Evolutionary conservation across 2,329 filamentous ascomycete species (phyloP), one percentile per base, ranked within the genome.

Genomic region (Aspergillus bombycis): DNA sequence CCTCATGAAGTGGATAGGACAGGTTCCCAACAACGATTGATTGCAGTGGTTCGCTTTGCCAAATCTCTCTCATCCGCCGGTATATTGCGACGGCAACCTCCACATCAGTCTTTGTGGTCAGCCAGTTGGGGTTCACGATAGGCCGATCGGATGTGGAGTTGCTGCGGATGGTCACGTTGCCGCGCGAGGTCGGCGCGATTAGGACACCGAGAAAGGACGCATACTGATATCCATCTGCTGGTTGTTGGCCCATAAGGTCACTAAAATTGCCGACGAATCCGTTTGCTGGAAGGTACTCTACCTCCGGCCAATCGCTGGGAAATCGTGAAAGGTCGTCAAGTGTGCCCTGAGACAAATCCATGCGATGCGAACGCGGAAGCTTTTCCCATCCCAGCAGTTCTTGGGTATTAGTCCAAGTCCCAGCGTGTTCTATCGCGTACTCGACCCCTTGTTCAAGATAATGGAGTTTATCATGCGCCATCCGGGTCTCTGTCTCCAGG

Each of bases 71-170:
- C 0, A 75, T 63, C 2, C 82, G 78, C 54, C 77, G 78, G 65
- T 78, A 79, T 0, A 71, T 70, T 0, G 76, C 75, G 10, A 85
- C 65, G 10, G 75, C 78, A 4, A 83, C 71, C 12, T 82, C 79
- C 28, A 73, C 61, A 45, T 85, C 83, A 1, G 74, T 69, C 19
- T 73, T 72, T 32, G 77, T 67, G 2, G 72, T 72, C 4, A 84
- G 71, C 73, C 77, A 84, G 65, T 79, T 79, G 1, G 81, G 79
- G 67, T 83, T 74, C 64, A 83, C 78, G 23, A 78, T 65, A 0
- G 82, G 82, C 1, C 63, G 63, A 14, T 76, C 74, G 1, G 65
- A 61, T 1, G 72, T 74, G 14, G 74, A 69, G 30, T 67, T 48
- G 0, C 75, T 78, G 1, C 57, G 57, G 36, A 84, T 74, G 0